Percentiles rank a stretch among this genome's conserved stretches.
Evolutionary conservation across 2,329 filamentous ascomycete species (phyloP).

Genomic region (Claviceps sorghi): DNA sequence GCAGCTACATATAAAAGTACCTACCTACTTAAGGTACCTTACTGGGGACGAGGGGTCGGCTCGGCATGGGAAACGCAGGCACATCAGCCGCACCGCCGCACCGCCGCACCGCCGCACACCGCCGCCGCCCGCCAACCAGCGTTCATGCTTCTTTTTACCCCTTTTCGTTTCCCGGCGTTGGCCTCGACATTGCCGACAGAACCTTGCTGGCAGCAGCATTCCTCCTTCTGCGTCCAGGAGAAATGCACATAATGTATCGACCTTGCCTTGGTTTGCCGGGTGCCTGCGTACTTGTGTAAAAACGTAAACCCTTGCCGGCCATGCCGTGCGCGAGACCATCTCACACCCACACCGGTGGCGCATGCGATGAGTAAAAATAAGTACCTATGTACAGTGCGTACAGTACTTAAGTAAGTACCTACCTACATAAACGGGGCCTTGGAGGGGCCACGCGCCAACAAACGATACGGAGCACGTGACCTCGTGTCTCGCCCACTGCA

Average conservation of each 20-base stretch:
- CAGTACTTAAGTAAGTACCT: too few species aligned
- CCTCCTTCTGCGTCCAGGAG: too few species aligned
- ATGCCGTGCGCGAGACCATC: not conserved
- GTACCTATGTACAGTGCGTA: too few species aligned
- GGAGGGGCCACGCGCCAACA: not conserved
- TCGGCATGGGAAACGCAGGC: not conserved
- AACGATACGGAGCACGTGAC: not conserved
- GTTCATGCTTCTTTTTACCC: not conserved
- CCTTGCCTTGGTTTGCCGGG: not conserved
- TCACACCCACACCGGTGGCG: not conserved
- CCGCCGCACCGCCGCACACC: too few species aligned
- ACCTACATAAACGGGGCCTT: too few species aligned
- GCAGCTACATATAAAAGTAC: too few species aligned
- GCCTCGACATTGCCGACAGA: not conserved
- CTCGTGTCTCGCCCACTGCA: not conserved
- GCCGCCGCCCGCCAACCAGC: not conserved
- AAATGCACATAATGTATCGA: not conserved
- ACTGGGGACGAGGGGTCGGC: too few species aligned
- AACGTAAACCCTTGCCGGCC: not conserved
- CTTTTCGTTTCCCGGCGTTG: not conserved
- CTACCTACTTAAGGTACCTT: too few species aligned
- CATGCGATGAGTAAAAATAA: not conserved
- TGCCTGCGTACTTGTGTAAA: not conserved
- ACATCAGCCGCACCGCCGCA: not conserved
- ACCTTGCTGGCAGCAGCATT: too few species aligned